A percentile compares a stretch with the other conserved stretches of the same genome.
Evolutionary conservation across 495 filamentous ascomycete genomes (phyloP).

Genomic region (Clavariopsis aquatica): DNA sequence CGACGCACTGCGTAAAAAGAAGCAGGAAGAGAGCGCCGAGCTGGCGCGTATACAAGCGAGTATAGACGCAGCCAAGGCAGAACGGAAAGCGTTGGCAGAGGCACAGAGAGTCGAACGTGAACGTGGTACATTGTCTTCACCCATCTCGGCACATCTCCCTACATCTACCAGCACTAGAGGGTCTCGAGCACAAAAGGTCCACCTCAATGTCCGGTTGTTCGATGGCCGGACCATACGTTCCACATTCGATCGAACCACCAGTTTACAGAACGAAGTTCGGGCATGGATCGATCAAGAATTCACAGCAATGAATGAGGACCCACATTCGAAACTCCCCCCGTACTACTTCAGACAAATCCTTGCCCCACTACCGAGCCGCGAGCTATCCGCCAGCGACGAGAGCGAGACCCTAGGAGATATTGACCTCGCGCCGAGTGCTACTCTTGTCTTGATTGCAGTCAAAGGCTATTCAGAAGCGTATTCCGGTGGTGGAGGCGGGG

Average conservation of each 20-base stretch:
- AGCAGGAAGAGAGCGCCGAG: slow-evolving; percentile 42
- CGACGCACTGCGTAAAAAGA: slow-evolving; percentile 30
- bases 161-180: slow-evolving; percentile 26
- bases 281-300: slow-evolving; percentile 66
- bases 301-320: slow-evolving; percentile 1
- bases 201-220: slow-evolving; percentile 81
- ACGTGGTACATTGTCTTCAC: background rate
- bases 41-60: slow-evolving; percentile 40
- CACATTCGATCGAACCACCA: slow-evolving; percentile 61
- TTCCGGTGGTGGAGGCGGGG: slow-evolving; percentile 37
- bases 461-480: slow-evolving; percentile 65
- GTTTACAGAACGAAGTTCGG: slow-evolving; percentile 68
- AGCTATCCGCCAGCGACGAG: slow-evolving; percentile 74
- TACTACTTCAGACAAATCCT: slow-evolving; percentile 86
- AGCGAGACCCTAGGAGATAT: slow-evolving; percentile 63
- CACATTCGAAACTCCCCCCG: slow-evolving; percentile 27
- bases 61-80: slow-evolving; percentile 59
- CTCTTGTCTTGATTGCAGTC: slow-evolving; percentile 76
- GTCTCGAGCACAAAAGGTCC: slow-evolving; percentile 45
- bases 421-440: slow-evolving; percentile 73
- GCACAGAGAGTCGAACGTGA: slow-evolving; percentile 46
- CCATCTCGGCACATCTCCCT: background rate
- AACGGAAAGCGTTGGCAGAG: slow-evolving; percentile 57
- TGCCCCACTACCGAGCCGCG: slow-evolving; percentile 72
- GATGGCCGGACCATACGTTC: slow-evolving; percentile 77